Percentiles rank a stretch among this genome's conserved stretches.
Conservation (phyloP, 495 filamentous ascomycete species). For the Penicillium bialowiezense region DNA sequence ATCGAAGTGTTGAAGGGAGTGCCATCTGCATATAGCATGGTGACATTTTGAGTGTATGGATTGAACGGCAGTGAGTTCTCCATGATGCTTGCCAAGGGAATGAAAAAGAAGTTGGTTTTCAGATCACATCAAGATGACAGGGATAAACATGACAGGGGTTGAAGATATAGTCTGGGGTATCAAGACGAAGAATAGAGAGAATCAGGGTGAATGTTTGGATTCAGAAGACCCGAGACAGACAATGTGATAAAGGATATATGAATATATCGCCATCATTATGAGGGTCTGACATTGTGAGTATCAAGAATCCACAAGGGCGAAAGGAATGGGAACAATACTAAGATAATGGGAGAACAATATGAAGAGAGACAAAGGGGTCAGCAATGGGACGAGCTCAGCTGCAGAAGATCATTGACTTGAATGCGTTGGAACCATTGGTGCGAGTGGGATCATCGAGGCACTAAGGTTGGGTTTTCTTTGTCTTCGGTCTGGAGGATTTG, state of each 20-base stretch:
- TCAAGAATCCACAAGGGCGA: not conserved
- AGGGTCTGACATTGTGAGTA: not conserved
- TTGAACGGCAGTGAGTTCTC: constrained; percentile 39
- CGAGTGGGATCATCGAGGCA: not conserved
- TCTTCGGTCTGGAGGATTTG: not conserved
- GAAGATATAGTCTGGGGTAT: not conserved
- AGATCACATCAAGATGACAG: not conserved
- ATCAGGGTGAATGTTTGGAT: constrained; percentile 3
- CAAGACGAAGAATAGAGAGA: not conserved
- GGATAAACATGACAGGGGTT: not conserved
- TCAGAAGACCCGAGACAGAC: constrained; percentile 7
- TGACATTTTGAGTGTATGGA: constrained; percentile 57
- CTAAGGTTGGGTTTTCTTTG: constrained; percentile 1
- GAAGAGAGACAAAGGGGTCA: constrained; percentile 12
- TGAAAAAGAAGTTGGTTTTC: not conserved
- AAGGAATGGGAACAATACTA: constrained; percentile 23
- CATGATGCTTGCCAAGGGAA: not conserved
- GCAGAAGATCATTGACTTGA: constrained; percentile 1
- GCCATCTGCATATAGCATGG: constrained; percentile 50
- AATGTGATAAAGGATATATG: constrained; percentile 1
- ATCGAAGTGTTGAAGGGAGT: constrained; percentile 41
- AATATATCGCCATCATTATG: constrained; percentile 1
- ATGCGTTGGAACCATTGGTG: not conserved
- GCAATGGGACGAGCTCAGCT: not conserved
- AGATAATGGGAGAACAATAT: constrained; percentile 23